Evolutionary conservation across 805 yeast species (phyloP), one percentile per base, ranked within the genome.

Genomic region (Torulaspora indica): DNA sequence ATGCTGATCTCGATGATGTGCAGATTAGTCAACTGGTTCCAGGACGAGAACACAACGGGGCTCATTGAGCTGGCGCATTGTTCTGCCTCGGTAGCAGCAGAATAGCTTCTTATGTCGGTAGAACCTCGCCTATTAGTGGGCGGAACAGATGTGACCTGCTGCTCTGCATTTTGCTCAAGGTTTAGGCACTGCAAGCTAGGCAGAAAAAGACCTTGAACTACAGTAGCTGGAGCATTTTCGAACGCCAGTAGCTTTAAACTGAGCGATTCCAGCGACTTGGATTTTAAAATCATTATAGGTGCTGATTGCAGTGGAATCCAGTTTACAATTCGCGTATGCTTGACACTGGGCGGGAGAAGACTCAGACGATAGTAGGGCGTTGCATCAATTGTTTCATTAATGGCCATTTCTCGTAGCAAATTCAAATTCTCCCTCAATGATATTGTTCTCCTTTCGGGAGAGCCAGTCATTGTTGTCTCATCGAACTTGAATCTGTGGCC

Each of bases 401-500:
- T 35, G 8, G 56, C 54, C 17, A 55, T 45, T 20, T 49, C 50
- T 10, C 53, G 49, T n/a, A 59, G 37, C 9, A 47, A 33, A 3
- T 43, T 38, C n/a, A 56, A 34, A 35, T 52, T 55, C 8, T 49
- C 47, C 31, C 45, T 35, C 7, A 58, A 24, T 10, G 46, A 40
- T 20, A 40, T 40, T 8, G 36, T 36, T n/a, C 31, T 27, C 14
- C 51, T 42, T 24, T 47, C 54, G 4, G 46, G 41, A 5, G 53
- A 48, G 7, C 48, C 49, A 7, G 53, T 39, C 41, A 43, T 43
- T 1, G 53, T 33, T 3, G 55, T 35, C 34, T 51, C 52, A 38
- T 57, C 55, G 39, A 48, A 57, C 42, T 53, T 53, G 35, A 59
- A 55, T 7, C 54, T 39, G 38, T 61, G 62, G 3, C 64, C 66